Base-by-base conservation (phyloP, 495 filamentous ascomycete species). In the Pyrenopolyporus hunteri region DNA sequence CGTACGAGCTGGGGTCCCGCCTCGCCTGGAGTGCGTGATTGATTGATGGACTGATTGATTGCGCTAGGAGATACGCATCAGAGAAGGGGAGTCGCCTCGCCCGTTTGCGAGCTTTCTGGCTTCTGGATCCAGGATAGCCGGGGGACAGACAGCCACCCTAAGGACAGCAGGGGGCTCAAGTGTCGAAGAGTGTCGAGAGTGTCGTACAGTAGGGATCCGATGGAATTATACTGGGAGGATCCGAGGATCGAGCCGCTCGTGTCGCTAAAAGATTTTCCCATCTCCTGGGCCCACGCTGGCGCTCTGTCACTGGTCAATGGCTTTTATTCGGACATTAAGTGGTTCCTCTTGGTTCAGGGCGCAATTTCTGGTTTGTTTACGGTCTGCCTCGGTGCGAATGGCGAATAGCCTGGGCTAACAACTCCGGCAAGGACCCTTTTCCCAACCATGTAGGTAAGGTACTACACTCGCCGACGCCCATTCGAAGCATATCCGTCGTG, bases 301-400 rank as follows among this genome's bases (percentile, higher is more conserved):
- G 60, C 45, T 52, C 49, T 59, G 51, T 57, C 16, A 67, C 40
- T 71, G 60, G 69, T 57, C 63, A 65, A 69, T 64, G 62, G 68
- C 64, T 64, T 48, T 71, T 48, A 61, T 54, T 71, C 69, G 69
- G 69, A 69, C 63, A 71, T 71, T 69, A 66, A 54, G 57, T 43
- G 60, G 57, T 59, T 64, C 59, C 65, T 57, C 42, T 22, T 19
- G 6, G 53, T 45, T 32, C 48, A 60, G 55, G 52, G 36, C 29
- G 57, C 44, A 68, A 66, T 71, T 57, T 64, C 50, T 66, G 51
- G 55, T 59, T 59, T 63, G 58, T 62, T 60, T 66, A 56, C 29
- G 45, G 45, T 32, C 28, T 35, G 45, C 62, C 43, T 49, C 56
- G 56, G 25, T 50, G 23, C 37, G 29, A 58, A 46, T 65, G 55